Conservation (phyloP, 257 asterid species). For the Orobanche coerulescens region DNA sequence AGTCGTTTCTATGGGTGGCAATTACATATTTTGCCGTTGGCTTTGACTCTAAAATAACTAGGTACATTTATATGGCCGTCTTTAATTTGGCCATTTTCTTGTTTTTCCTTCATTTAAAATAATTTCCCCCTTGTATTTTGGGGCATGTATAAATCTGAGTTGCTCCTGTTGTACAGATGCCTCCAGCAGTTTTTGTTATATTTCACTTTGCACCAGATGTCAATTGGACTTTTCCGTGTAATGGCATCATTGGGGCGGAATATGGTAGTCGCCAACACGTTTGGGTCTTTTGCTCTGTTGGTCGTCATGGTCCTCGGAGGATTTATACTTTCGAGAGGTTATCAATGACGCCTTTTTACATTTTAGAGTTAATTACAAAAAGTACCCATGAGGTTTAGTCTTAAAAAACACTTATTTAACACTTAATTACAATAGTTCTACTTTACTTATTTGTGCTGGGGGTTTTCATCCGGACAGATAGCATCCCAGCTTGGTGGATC, state of each 20-base stretch:
- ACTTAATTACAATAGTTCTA: neutral
- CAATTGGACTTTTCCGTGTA: conserved; percentile 77
- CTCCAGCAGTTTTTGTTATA: conserved; percentile 53
- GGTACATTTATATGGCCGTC: conserved; percentile 30
- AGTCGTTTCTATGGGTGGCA: conserved; percentile 70
- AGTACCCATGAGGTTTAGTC: neutral
- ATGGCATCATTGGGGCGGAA: conserved; percentile 79
- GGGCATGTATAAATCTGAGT: conserved; percentile 16
- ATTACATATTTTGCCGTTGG: conserved; percentile 82
- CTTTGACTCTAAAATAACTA: conserved; percentile 67
- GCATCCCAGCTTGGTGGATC: conserved; percentile 87
- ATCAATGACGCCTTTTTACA: neutral
- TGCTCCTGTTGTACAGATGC: conserved; percentile 46
- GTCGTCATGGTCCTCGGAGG: conserved; percentile 88
- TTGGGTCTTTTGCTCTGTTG: conserved; percentile 80
- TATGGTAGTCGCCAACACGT: conserved; percentile 83
- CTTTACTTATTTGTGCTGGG: conserved; percentile 9
- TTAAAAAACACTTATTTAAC: neutral
- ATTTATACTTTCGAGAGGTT: conserved; percentile 79
- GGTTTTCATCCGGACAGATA: conserved; percentile 36
- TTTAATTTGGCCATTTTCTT: neutral
- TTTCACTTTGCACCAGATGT: conserved; percentile 80
- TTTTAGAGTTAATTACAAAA: neutral
- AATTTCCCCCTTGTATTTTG: neutral
- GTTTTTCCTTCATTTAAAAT: too few species aligned